Evolutionary conservation across 2,329 filamentous ascomycete genomes (phyloP), one percentile per base, ranked within the genome.

Genomic region (Myriangium duriaei): DNA sequence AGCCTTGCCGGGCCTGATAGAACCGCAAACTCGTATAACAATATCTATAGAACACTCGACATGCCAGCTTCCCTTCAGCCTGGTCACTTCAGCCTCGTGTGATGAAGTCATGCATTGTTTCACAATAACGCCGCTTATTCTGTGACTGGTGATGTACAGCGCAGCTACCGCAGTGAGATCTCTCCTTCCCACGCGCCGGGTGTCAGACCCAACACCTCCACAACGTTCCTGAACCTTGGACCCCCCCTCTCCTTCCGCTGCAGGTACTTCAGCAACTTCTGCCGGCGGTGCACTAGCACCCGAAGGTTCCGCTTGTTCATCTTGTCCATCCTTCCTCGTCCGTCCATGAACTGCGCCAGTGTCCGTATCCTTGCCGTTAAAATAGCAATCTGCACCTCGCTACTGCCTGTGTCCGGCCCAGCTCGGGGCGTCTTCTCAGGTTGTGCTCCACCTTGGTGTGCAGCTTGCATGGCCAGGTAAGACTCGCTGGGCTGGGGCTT

Each of bases 311-410:
- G 72, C 73, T 92, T 94, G 65, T 95, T 95, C 57, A 85, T 74
- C 67, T 92, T 94, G 57, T 98, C 91, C 57, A 80, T 85, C 58
- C 81, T 74, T 4, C 80, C 83, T 49, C 76, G 72, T 30, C 65
- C 69, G 52, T 80, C 70, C 36, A 94, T 61, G 47, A 79, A 77
- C 48, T 81, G 70, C 11, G 81, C 79, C 34, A 98, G 59, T 15
- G 80, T 77, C 45, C 84, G 71, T 56, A 98, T 98, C 71, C 95
- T 96, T 41, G 85, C 74, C 3, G 91, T 98, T 57, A 98, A 61
- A 50, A 98, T 92, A 32, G 86, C 87, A 48, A 92, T 85, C 67
- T 98, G 91, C n/a, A 98, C 92, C 63, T 98, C 91, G 5, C 84
- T 84, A 51, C 84, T 93, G 24, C 91, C 91, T 1, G 88, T 98